Evolutionary conservation across 75 land plant species (phyloP), one percentile per base, ranked within the genome.

Genomic region (Ceratopteris richardii): DNA sequence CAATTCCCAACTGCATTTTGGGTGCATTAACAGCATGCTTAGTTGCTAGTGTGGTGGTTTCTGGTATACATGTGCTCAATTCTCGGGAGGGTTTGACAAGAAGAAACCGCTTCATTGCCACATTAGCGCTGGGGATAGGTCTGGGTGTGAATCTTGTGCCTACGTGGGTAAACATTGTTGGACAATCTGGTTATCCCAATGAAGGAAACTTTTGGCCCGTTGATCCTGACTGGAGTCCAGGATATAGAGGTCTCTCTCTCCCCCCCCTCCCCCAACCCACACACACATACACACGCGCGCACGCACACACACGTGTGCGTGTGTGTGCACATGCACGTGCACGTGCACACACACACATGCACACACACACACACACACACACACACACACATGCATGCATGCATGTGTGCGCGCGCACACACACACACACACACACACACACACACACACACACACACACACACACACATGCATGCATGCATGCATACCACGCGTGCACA

Each of bases 131-230:
- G 18, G 75, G 71, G 4, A 50, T 73, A 9, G 76, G 76, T n/a
- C 58, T 73, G 37, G 76, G 76, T 7, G 76, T 73, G 54, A 73
- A 50, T 26, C 39, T 73, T 26, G 56, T 67, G 7, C 65, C 76
- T n/a, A 42, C 70, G 4, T 73, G 76, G 76, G 65, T 67, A 1
- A 73, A 73, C 46, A 73, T 73, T 18, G 27, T 48, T n/a, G 76
- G 76, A 14, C 71, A 73, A 37, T 16, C 41, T 14, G 33, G 13
- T 13, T 73, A 67, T 55, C 70, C 70, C 7, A 54, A 56, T 16
- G 50, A 73, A 44, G 76, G 76, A 1, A 73, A 73, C 24, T 62
- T 73, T 14, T 73, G 76, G 76, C 65, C 69, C 39, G 71, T 73
- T 13, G 47, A 67, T 47, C 65, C 70, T 14, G n/a, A 20, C 31